Evolutionary conservation across 2,329 filamentous ascomycete genomes (phyloP).

Genomic region (Monosporascus sp.): DNA sequence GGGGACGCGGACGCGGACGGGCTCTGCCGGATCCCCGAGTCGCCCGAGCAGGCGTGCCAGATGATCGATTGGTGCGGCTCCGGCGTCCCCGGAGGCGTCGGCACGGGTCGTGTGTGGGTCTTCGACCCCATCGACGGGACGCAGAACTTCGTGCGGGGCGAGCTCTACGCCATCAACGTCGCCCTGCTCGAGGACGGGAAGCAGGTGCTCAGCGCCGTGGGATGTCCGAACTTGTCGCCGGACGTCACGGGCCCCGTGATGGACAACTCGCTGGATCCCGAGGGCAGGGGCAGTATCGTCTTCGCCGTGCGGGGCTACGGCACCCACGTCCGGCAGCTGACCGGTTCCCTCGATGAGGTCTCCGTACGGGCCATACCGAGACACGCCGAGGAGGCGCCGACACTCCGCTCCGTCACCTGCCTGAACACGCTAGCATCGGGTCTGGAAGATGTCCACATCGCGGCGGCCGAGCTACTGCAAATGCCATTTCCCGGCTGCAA

Average conservation of each 20-base stretch:
- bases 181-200: constrained; percentile 45
- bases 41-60: constrained; percentile 43
- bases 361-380: constrained; percentile 29
- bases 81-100: constrained; percentile 27
- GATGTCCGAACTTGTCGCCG: constrained; percentile 39
- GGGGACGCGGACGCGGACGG: constrained; percentile 20
- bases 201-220: constrained; percentile 47
- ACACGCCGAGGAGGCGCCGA: constrained; percentile 19
- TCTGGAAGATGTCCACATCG: constrained; percentile 41
- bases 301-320: constrained; percentile 46
- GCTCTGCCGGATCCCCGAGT: constrained; percentile 30
- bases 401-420: constrained; percentile 43
- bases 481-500: constrained; percentile 43
- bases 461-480: constrained; percentile 37
- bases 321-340: constrained; percentile 40
- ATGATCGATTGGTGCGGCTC: constrained; percentile 49
- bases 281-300: constrained; percentile 43
- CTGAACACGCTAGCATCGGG: constrained; percentile 42
- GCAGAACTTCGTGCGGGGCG: constrained; percentile 48
- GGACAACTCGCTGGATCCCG: constrained; percentile 40
- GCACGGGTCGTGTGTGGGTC: constrained; percentile 45
- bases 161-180: constrained; percentile 55
- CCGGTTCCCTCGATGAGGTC: constrained; percentile 15
- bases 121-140: constrained; percentile 60
- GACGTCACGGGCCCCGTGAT: constrained; percentile 33